Evolutionary conservation across 371 early-diverging fungal species (phyloP).

Genomic region (Circinella minor): DNA sequence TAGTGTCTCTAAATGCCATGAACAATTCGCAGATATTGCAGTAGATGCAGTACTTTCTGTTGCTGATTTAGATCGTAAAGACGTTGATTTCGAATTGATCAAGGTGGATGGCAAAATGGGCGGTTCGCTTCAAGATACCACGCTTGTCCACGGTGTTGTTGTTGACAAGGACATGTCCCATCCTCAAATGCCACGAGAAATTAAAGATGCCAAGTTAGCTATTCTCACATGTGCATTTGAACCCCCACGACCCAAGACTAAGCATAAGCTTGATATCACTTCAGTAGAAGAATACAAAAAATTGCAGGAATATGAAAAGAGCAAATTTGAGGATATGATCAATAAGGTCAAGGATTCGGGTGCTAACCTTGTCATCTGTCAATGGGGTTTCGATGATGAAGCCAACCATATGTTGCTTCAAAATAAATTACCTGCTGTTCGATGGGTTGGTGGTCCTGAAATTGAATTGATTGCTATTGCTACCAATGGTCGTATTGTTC

Average conservation of each 20-base stretch:
- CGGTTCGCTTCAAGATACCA: slow-evolving; percentile 92
- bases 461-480: slow-evolving; percentile 99
- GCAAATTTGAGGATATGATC: slow-evolving; percentile 98
- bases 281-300: slow-evolving; percentile 98
- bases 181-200: slow-evolving; percentile 99
- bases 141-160: slow-evolving; percentile 97
- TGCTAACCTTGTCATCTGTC: slow-evolving; percentile 99
- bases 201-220: slow-evolving; percentile 97
- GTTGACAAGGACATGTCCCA: slow-evolving; percentile 99
- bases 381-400: slow-evolving; percentile 99
- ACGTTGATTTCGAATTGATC: slow-evolving; percentile 99
- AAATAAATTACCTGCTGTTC: slow-evolving; percentile 97
- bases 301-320: slow-evolving; percentile 94
- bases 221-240: slow-evolving; percentile 99
- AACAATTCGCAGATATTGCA: slow-evolving; percentile 96
- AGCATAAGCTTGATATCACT: slow-evolving; percentile 99
- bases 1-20: slow-evolving; percentile 97
- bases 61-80: slow-evolving; percentile 98
- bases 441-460: slow-evolving; percentile 99
- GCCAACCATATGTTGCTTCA: slow-evolving; percentile 99
- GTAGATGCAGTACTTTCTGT: slow-evolving; percentile 98
- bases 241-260: slow-evolving; percentile 99
- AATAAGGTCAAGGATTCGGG: slow-evolving; percentile 95
- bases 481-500: slow-evolving; percentile 98
- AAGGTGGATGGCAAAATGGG: slow-evolving; percentile 99